Evolutionary conservation across 2,329 filamentous ascomycete species (phyloP).

Genomic region (Rhinocladiella similis): DNA sequence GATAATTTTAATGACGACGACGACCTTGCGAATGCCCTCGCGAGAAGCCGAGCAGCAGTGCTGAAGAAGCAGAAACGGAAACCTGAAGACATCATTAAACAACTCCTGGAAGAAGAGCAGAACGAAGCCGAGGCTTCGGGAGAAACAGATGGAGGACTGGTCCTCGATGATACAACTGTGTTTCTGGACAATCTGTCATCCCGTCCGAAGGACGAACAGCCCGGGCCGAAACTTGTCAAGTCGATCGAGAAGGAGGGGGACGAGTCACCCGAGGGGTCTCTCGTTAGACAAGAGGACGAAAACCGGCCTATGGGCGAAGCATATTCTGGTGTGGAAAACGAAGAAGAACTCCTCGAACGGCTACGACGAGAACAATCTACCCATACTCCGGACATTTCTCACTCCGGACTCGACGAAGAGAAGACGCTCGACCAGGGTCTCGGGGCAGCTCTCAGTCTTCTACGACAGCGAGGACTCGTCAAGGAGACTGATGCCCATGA

Average conservation of each 20-base stretch:
- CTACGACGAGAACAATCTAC: slow-evolving; percentile 50
- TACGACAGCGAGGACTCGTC: slow-evolving; percentile 82
- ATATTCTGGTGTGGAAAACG: slow-evolving; percentile 53
- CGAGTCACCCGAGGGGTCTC: slow-evolving; percentile 26
- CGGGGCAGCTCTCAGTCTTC: slow-evolving; percentile 76
- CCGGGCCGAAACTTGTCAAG: slow-evolving; percentile 16
- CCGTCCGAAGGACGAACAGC: slow-evolving; percentile 58
- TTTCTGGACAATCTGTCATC: slow-evolving; percentile 81
- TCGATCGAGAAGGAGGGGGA: slow-evolving; percentile 21
- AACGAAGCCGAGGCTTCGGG: slow-evolving; percentile 48
- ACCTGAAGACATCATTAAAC: slow-evolving; percentile 82
- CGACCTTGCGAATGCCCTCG: slow-evolving; percentile 82
- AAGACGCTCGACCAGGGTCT: slow-evolving; percentile 75
- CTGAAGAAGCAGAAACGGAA: slow-evolving; percentile 92
- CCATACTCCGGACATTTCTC: slow-evolving; percentile 54
- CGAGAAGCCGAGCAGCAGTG: slow-evolving; percentile 76
- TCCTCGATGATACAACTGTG: slow-evolving; percentile 95
- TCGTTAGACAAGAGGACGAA: slow-evolving; percentile 44
- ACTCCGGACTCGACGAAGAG: slow-evolving; percentile 81
- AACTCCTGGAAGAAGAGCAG: slow-evolving; percentile 66
- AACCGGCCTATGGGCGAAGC: slow-evolving; percentile 56
- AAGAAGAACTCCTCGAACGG: slow-evolving; percentile 51
- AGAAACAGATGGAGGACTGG: slow-evolving; percentile 64
- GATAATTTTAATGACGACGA: slow-evolving; percentile 84
- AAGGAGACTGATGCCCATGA: slow-evolving; percentile 63